A percentile compares a stretch with the other conserved stretches of the same genome.
Evolutionary conservation across 73 alveolate genomes (phyloP).

Genomic region (Stentor coeruleus): DNA sequence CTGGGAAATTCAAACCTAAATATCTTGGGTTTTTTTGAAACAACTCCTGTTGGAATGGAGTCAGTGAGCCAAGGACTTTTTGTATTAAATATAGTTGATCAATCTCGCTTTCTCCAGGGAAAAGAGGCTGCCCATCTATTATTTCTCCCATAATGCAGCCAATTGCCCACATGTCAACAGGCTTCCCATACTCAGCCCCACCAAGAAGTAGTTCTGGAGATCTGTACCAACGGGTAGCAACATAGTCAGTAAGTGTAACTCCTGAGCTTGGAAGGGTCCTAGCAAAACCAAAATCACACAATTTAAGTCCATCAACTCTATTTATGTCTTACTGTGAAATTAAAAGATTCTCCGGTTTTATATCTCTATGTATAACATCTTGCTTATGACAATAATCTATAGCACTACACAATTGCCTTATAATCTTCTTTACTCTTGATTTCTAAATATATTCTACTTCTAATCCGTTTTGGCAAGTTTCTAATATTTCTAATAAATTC

Average conservation of each 20-base stretch:
- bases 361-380: conserved; percentile 81
- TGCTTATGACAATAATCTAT: conserved; percentile 67
- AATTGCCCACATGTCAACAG: conserved; percentile 29
- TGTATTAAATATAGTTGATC: conserved; percentile 21
- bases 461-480: conserved; percentile 69
- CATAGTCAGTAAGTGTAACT: conserved; percentile 71
- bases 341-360: conserved; percentile 78
- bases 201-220: conserved; percentile 51
- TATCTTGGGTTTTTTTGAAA: conserved; percentile 27
- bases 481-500: conserved; percentile 48
- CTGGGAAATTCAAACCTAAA: conserved; percentile 36
- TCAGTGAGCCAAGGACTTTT: conserved; percentile 1
- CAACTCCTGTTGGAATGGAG: conserved; percentile 17
- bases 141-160: conserved; percentile 33
- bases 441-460: conserved; percentile 70
- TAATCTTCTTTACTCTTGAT: conserved; percentile 54
- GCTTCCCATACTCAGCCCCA: conserved; percentile 16
- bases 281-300: conserved; percentile 30
- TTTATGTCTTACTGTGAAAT: not conserved
- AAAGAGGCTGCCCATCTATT: conserved; percentile 25
- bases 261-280: conserved; percentile 54
- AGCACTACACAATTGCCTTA: conserved; percentile 65
- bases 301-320: not conserved
- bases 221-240: conserved; percentile 52
- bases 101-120: conserved; percentile 28